Base-by-base conservation (phyloP, 306 rosid genomes). In the Dalbergia cultrata region DNA sequence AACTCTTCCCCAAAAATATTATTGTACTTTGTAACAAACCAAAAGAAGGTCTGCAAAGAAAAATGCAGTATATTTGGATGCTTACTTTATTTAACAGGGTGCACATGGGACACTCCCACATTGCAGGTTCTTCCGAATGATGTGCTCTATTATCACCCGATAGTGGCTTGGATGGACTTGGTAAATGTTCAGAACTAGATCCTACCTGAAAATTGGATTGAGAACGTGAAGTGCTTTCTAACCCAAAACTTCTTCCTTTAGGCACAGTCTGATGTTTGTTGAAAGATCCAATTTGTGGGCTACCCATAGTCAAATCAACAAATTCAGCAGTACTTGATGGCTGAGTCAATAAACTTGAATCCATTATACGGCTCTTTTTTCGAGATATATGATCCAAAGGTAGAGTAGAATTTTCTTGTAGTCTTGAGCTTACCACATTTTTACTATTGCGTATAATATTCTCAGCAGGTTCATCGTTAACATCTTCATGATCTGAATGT, bases 41-140 rank as follows among this genome's bases (percentile, higher is more conserved):
- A 13, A 71, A 19, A 77, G 5, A 81, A 81, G 53, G 35, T 13
- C 0, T 45, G 64, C 45, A 64, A 67, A 47, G 64, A 49, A 53
- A 63, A 66, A 63, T 17, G 75, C 49, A 12, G 49, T 11, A 72
- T 58, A 63, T 73, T 67, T 14, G 62, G 50, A 81, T 52, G 81
- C 94, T 85, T 90, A 93, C 99, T 5, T 84, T 88, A 85, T 95
- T 95, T 79, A 93, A 79, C 44, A 95, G 85, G 75, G 99, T 95
- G 95, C 99, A 95, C 35, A 66, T 85, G 56, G 69, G 79, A 57
- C 99, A 95, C 74, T 86, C 88, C 99, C 99, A 95, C 90, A 67
- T 78, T 73, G 83, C 84, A 85, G 68, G 65, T 87, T 90, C 89
- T 69, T 74, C 88, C 3, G 71, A 77, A 71, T 72, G 70, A 67